phyloP scores from a whole-genome alignment of 2,329 filamentous ascomycete genomes.

The Trichophyton simii region DNA sequence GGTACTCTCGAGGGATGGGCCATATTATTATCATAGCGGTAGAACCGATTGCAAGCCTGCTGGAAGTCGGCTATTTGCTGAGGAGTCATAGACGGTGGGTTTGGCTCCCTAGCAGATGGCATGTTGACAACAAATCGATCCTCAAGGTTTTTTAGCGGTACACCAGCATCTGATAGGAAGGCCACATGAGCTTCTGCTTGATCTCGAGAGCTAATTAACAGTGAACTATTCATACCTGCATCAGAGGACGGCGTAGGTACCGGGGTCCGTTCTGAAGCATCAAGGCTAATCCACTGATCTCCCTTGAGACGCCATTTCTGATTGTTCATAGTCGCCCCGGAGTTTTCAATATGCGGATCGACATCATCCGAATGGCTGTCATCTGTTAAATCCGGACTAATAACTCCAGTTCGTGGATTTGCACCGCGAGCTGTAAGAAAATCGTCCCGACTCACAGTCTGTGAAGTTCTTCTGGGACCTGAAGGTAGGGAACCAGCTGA shows the following conservation, averaged over 20 bases:
- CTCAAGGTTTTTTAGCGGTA: constrained; percentile 25
- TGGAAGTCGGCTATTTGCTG: constrained; percentile 31
- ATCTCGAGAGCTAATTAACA: not conserved
- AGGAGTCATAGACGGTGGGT: constrained; percentile 28
- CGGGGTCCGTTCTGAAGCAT: constrained; percentile 18
- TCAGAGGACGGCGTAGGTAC: constrained; percentile 9
- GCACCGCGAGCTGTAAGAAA: constrained; percentile 23
- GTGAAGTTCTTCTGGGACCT: not conserved
- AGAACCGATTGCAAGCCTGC: constrained; percentile 24
- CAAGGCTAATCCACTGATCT: constrained; percentile 26
- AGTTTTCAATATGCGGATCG: constrained; percentile 13
- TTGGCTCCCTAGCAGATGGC: constrained; percentile 32
- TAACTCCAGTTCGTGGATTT: constrained; percentile 27
- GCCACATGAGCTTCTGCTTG: constrained; percentile 10
- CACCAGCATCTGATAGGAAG: constrained; percentile 21
- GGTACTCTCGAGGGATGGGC: constrained; percentile 22
- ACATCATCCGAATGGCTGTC: constrained; percentile 14
- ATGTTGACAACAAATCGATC: constrained; percentile 34
- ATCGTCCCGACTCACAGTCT: constrained; percentile 22
- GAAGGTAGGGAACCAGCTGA: not conserved
- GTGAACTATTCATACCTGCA: not conserved
- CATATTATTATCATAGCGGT: constrained; percentile 21
- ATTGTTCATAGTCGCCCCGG: constrained; percentile 9
- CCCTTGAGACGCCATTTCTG: constrained; percentile 25
- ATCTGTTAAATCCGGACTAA: constrained; percentile 24